Conservation (phyloP, 2,329 filamentous ascomycete species). For the Neoascochyta sp. region DNA sequence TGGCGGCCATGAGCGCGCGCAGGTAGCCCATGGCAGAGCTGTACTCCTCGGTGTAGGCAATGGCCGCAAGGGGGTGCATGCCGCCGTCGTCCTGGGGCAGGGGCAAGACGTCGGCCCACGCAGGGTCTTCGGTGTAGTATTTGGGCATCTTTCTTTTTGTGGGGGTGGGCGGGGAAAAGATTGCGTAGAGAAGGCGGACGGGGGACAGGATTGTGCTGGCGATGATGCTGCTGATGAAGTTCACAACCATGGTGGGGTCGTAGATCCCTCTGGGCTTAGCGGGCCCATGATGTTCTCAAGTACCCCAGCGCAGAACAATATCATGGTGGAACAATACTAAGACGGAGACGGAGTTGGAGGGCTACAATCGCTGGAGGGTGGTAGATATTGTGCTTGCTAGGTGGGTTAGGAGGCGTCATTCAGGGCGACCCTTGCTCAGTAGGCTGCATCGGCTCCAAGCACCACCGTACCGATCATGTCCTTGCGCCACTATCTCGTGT, state of each 20-base stretch:
- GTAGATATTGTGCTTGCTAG: no score
- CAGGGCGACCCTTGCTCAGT: no score
- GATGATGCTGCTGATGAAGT: constrained; percentile 9
- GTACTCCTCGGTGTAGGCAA: constrained; percentile 87
- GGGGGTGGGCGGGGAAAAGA: constrained; percentile 1
- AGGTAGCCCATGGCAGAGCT: constrained; percentile 90
- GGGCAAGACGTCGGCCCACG: constrained; percentile 80
- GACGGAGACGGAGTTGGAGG: no score
- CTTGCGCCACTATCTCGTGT: no score
- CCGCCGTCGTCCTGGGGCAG: constrained; percentile 80
- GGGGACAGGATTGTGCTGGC: constrained; percentile 4
- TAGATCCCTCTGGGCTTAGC: no score
- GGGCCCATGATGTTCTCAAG: no score
- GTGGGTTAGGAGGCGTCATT: no score
- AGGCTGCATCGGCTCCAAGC: no score
- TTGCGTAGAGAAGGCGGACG: constrained; percentile 3
- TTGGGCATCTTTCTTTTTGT: constrained; percentile 7
- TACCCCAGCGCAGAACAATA: no score
- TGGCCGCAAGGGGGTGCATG: constrained; percentile 74
- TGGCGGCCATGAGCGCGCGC: constrained; percentile 83
- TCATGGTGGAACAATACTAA: no score
- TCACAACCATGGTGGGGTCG: constrained; percentile 10
- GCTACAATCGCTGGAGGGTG: no score
- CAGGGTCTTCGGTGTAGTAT: constrained; percentile 62
- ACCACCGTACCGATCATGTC: no score